Evolutionary conservation across 2,329 filamentous ascomycete genomes (phyloP), one percentile per base, ranked within the genome.

Genomic region (Xylariaceae sp.): DNA sequence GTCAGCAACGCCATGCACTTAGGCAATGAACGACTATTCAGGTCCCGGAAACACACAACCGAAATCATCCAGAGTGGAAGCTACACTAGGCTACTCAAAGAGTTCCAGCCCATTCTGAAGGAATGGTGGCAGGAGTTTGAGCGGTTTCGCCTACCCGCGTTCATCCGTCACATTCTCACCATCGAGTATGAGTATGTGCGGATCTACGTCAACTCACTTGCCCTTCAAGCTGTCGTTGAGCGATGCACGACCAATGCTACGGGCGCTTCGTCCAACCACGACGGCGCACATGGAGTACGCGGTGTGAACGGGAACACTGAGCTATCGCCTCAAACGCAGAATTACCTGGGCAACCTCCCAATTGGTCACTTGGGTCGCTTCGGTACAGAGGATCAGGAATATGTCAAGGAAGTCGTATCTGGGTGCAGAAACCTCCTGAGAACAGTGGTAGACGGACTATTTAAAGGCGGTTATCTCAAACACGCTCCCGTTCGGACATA

Each of bases 101-200:
- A 90, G 56, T 94, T 96, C 68, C 86, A 90, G 66, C 89, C 90
- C 0, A 83, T 92, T 63, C 78, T 97, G 39, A 80, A 79, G 13
- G 83, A 89, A 49, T 97, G 93, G 90, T 88, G 85, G 75, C 82
- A 81, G 48, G 88, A 92, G 62, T 92, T 97, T 70, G 88, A 96
- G 67, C 81, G 84, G n/a, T 88, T 90, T 68, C 82, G 84, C 58
- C 79, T 88, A 55, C 86, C 86, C 2, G 82, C 78, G 18, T 88
- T 82, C 63, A 87, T 86, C 65, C 77, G 82, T 35, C 86, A 92
- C 71, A 92, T 97, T 60, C 79, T 99, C 35, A 88, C 86, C 6
- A 97, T 97, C 65, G 94, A 99, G 76, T 97, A 94, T 70, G 91
- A 97, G 70, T 97, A 97, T 71, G 91, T 93, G 30, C 85, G 93